Base-by-base conservation (phyloP, 345 rosid species). In the Viola odorata region DNA sequence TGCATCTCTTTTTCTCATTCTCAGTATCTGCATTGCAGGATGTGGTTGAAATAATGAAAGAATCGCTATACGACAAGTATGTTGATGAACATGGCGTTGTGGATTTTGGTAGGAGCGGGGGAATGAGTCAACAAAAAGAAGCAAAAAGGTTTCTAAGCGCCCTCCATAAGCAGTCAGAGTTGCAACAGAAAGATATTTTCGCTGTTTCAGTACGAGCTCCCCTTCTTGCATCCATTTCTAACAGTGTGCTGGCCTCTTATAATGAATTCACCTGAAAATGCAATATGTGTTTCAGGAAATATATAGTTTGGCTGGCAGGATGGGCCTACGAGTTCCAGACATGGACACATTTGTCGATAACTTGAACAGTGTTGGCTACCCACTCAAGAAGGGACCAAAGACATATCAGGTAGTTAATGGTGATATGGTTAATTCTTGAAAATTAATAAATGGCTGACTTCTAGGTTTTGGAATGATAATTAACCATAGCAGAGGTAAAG, bases 111-210 rank as follows among this genome's bases (percentile, higher is more conserved):
- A 82, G 91, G 58, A 86, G 97, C 60, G 95, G 99, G 37, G 99
- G 97, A 61, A 90, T 90, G 99, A 94, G 99, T 73, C 95, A 88
- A 69, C 99, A 87, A 65, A 94, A 90, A 65, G 97, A 94, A 77
- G 96, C 95, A 60, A 94, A 82, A 76, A 84, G 97, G 52, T 94
- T 94, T 75, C 77, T 90, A 55, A 81, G 87, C 77, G 95, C 95
- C 72, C 86, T 94, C 40, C 85, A 85, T 68, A 90, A 83, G 75
- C 99, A 88, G 68, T 86, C 97, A 44, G 96, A 80, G 63, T 75
- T 83, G 82, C 91, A 79, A 70, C 91, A 86, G 69, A 94, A 94
- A 73, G 96, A 94, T 68, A 84, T 80, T 57, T 94, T 84, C 74
- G 79, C 95, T 12, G 80, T 90, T 59, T 82, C 96, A 23, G 97